Base-by-base conservation (phyloP, 805 yeast species). In the Candida awuae region DNA sequence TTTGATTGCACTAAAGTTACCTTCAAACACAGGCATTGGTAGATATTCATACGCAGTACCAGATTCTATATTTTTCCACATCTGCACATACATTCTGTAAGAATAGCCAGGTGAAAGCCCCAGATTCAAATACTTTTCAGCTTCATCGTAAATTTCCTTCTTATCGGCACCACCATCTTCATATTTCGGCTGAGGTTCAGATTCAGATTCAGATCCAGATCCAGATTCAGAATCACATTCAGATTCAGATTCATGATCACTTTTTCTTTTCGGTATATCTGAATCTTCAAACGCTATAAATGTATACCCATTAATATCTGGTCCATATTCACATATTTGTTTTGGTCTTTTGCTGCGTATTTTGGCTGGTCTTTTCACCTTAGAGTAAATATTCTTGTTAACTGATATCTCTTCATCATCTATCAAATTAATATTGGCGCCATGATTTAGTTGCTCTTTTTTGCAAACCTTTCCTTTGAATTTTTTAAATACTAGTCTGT, bases 271-370 rank as follows among this genome's bases (percentile, higher is more conserved):
- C n/a, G 45, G 46, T 6, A 42, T 32, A 7, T 46, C 48, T 4
- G 32, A 13, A 8, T 54, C 39, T 9, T 47, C 35, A 1, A 63
- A 59, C 27, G 65, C 59, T 4, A 71, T 60, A 50, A 70, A 70
- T 34, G 59, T 56, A 46, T 62, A 71, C 2, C 75, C 76, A 35
- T 66, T 59, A 13, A 63, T 57, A 4, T 49, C 41, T 1, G 61
- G 59, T 1, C 72, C 73, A 41, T 53, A 63, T 32, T 62, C 68
- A 29, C 26, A 17, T 8, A 43, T 25, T 2, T 27, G 15, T 3
- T 6, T 5, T n/a, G 45, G 43, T 14, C 26, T 19, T 16, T 15
- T 32, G 33, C 6, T 8, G 4, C 4, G 12, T 4, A 9, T 13
- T 10, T 16, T 16, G 13, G 22, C 10, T 30, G 21, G n/a, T 9